Base-by-base conservation (phyloP, 768 basidiomycete genomes). In the Rhodotorula taiwanensis region DNA sequence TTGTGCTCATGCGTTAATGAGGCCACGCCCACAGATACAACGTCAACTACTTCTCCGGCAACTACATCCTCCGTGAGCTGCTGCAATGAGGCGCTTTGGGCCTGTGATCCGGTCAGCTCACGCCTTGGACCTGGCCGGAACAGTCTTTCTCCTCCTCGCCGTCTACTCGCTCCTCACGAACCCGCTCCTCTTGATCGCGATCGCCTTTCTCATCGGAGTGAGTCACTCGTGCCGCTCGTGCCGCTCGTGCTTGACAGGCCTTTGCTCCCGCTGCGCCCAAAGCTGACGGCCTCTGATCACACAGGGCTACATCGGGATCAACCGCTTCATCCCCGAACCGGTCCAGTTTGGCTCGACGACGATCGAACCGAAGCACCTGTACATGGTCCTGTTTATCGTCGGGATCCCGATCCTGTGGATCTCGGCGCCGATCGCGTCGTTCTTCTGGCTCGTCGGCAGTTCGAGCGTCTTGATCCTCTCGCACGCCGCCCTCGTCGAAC, bases 381-480 rank as follows among this genome's bases (percentile, higher is more conserved):
- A 95, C 79, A 86, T 81, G 44, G 84, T 77, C 45, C 86, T 98
- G 33, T 93, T 98, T 78, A 84, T 91, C 68, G 86, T 95, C 72
- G 93, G 93, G 51, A 80, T 95, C 55, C 91, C 91, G 4, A 80
- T 97, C 53, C 83, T 98, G 62, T 89, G 84, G 83, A 67, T 76
- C 64, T 75, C 77, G 76, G 80, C 79, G 4, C 78, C 78, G n/a
- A 58, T 79, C 48, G 76, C 77, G 18, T 87, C 88, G 30, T 83
- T 97, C 77, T 95, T 98, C 82, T 94, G 90, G 89, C 81, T 97
- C 71, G 85, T 94, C 63, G 91, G 92, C 25, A 86, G 88, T 2
- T 91, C 89, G 2, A 81, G 83, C 25, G 80, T 93, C 64, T 78
- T 94, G 65, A 88, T 98, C 72, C 79, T 94, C 66, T 84, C 80